These are phyloP conservation scores for Quercus tomentella DNA, from an alignment of 331 rosid genomes.

Conservation along the genomic window DNA sequence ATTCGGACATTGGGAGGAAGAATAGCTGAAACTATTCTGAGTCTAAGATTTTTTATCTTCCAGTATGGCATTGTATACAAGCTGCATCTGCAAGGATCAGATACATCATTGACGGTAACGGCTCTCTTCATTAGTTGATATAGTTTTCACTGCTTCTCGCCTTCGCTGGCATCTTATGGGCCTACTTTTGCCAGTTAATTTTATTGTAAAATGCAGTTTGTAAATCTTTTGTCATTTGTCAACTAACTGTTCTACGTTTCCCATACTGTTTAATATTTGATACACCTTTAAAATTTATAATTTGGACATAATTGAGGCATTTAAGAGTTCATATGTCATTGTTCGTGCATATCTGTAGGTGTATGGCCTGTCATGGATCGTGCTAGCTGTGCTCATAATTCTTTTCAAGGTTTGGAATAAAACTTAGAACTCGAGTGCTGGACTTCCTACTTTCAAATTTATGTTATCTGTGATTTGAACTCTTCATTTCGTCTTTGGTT, in stretches of 20 bases:
- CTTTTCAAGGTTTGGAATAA: conserved; percentile 78
- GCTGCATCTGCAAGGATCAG: conserved; percentile 52
- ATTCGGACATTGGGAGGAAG: conserved; percentile 75
- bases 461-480: conserved; percentile 19
- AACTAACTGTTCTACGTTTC: not conserved
- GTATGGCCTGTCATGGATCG: conserved; percentile 84
- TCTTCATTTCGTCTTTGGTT: conserved; percentile 20
- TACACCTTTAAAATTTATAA: not conserved
- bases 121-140: conserved; percentile 11
- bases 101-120: conserved; percentile 83
- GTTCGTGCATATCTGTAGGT: conserved; percentile 45
- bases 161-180: not conserved
- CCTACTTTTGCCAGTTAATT: not conserved
- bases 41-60: conserved; percentile 89
- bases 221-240: not conserved
- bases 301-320: not conserved
- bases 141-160: not conserved
- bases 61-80: conserved; percentile 94
- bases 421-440: not conserved
- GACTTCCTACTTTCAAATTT: not conserved
- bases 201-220: not conserved
- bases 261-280: not conserved
- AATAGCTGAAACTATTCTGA: conserved; percentile 80
- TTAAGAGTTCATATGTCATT: not conserved
- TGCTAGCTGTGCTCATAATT: conserved; percentile 65